Evolutionary conservation across 129 eudicot genomes (phyloP), one percentile per base, ranked within the genome.

Genomic region (Lactuca sativa): DNA sequence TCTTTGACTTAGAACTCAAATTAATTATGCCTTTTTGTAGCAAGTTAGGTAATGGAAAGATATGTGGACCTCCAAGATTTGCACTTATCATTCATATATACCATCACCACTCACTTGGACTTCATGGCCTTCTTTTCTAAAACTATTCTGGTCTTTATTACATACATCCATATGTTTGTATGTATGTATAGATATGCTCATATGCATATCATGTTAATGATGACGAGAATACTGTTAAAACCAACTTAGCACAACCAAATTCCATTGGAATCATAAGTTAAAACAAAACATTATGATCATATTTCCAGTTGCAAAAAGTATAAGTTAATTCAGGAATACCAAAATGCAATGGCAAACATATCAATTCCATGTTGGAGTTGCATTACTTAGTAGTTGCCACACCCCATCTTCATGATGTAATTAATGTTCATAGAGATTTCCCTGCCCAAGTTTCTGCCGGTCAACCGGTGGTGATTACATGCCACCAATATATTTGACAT

Each of bases 41-140:
- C 30, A 59, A 75, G 69, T 75, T 75, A 68, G 70, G 80, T 68
- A 76, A 37, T 7, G 12, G 69, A 76, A 67, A 68, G 74, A 68
- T 59, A 47, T 12, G 74, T 59, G 53, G 64, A 76, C 58, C 69
- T 69, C 41, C 53, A 17, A 58, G 18, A 49, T 61, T 25, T 67
- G 63, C 80, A 65, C 33, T 56, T 14, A 51, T 75, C 80, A 12
- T 37, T 41, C 33, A 53, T 71, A 44, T 34, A 16, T 32, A 17
- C 33, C 34, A 58, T 66, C 54, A 59, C 31, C 69, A 75, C 69
- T 54, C 15, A 59, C 56, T 67, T 59, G 31, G 47, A 59, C 43
- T 60, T 73, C 14, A 44, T 18, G 67, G 16, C 62, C 40, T 66
- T 49, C 13, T 58, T 44, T 7, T 40, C 44, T 25, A 25, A 25